Evolutionary conservation across 2,329 filamentous ascomycete species (phyloP), one percentile per base, ranked within the genome.

Genomic region (Aspergillus felis): DNA sequence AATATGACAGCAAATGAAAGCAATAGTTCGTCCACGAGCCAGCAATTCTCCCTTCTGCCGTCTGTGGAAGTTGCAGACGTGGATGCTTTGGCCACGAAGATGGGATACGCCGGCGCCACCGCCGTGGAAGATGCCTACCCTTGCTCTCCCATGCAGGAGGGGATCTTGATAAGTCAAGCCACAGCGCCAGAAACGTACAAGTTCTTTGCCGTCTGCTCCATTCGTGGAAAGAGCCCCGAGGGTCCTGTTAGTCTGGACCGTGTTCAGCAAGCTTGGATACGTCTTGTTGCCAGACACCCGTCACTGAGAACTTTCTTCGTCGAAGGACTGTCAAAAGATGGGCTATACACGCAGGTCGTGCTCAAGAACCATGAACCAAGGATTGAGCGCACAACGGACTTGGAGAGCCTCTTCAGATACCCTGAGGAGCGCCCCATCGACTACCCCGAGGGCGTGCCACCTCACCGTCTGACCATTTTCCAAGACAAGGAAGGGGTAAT

Each of bases 251-350:
- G 53, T 41, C 24, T 61, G 41, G n/a, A 50, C 32, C 55, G 51
- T 42, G 50, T 62, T 24, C 32, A 46, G 10, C 20, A 29, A 10
- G 60, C 62, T 32, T 64, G 62, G 62, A 48, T 41, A 17, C 44
- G 47, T 20, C 46, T 56, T 1, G 60, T 62, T 14, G 52, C 56
- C 9, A 58, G 55, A n/a, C 52, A 63, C 53, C 14, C 62, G 5
- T 53, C 58, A 10, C 50, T 64, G 25, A 51, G 62, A 20, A 64
- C 60, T 1, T n/a, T 58, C 29, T 60, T 64, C 25, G 22, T 62
- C 17, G 53, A 62, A 14, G 28, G 29, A 7, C 22, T 51, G 3
- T 24, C 24, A 32, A n/a, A 38, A 4, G 44, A 53, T 14, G 50
- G 50, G 6, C 9, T 50, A 1, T 56, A 47, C 17, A 25, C 50